Base-by-base conservation (phyloP, 2,329 filamentous ascomycete genomes). In the Fusarium sp. region DNA sequence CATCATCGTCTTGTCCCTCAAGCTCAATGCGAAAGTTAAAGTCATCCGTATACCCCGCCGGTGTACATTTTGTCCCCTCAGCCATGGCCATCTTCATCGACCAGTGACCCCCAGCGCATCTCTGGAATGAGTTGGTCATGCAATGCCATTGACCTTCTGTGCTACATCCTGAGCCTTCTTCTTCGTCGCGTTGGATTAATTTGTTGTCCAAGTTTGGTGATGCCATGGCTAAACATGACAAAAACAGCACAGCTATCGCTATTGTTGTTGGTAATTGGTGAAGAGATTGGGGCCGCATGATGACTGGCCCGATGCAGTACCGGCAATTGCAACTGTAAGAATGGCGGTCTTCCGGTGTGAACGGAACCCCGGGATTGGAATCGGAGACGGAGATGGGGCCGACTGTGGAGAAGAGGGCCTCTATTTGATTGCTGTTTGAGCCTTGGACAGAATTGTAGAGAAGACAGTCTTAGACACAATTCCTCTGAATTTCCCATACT, bases 121-220 rank as follows among this genome's bases (percentile, higher is more conserved):
- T 80, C 75, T 87, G 85, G 77, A 82, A 87, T 34, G 77, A 79
- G 20, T 68, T 76, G 1, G 77, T 79, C 77, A 86, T 82, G 77
- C 85, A 87, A 75, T 86, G 85, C 85, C 85, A 87, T 64, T 82
- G 80, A n/a, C 85, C 84, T 61, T 87, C 84, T 13, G 77, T 71
- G 12, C 76, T 74, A 74, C 84, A 86, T 6, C 74, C 67, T 3
- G 80, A 75, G 20, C 82, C 82, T 5, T 71, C 74, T 13, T 75
- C 62, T 62, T 80, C 73, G 15, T 72, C 70, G n/a, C 75, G 74
- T 28, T 56, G 65, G 12, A 59, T 18, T 2, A 75, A 47, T 18
- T 56, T 23, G 18, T 28, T 33, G 36, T 38, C 13, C 16, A 37
- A 26, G 23, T 42, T 49, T 52, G 64, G 31, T 20, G 30, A 57